Evolutionary conservation across 108 stramenopile genomes (phyloP), one percentile per base, ranked within the genome.

Genomic region (Fragilariopsis cylindrus): DNA sequence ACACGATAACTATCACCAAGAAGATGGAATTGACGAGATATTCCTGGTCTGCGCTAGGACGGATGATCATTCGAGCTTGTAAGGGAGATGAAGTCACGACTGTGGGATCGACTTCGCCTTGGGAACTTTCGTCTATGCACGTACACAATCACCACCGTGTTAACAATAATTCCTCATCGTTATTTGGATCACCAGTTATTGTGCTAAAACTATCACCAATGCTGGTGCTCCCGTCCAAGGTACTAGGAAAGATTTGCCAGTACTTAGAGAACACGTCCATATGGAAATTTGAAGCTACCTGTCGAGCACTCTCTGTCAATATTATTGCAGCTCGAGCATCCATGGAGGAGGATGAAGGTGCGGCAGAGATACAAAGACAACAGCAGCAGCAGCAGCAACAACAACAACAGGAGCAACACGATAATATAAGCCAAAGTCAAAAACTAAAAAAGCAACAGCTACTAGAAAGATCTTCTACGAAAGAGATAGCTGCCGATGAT

Each of bases 31-130:
- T 95, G 65, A 88, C 89, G 7, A 81, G 85, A 15, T 90, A 93
- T 82, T 93, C 92, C 6, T 95, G 94, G 94, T 80, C 85, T 3
- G 65, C 83, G n/a, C 49, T 93, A 4, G 92, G 94, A 7, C 76
- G 86, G 43, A 82, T 88, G 77, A 66, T 95, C 63, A 60, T 91
- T 5, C 68, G 83, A 43, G 86, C 88, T 4, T 90, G 82, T 57
- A 71, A 82, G 48, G 67, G 67, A 6, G 67, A 68, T 7, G 88
- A 90, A 70, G 90, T 89, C 1, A 9, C 13, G 7, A 48, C n/a
- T 3, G n/a, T 13, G 4, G 54, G 56, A 16, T 6, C 13, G 3
- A 45, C 7, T 7, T 40, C 74, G 6, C 50, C 73, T 2, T 63
- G 62, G 62, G 62, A 63, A n/a, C 30, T 7, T 21, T 21, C 13